Base-by-base conservation (phyloP, 2,329 filamentous ascomycete genomes). In the Hymenoscyphus fructigenus region DNA sequence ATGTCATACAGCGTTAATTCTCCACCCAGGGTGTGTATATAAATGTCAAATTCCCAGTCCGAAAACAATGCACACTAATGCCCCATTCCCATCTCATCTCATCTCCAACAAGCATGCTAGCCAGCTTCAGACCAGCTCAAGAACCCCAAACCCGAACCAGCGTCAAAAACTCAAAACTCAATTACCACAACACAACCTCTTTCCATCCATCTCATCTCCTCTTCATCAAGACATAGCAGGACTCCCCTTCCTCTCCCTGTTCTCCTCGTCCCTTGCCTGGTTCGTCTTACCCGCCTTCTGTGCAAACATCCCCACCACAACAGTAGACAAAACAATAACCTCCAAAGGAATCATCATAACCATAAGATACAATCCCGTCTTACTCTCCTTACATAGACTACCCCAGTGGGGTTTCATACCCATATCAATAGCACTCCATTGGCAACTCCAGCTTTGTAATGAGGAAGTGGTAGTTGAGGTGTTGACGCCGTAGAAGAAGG, bases 391-490 rank as follows among this genome's bases (percentile, higher is more conserved):
- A 76, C 86, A 89, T 59, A 89, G 75, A 0, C 80, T 81, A 17
- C 79, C 80, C 71, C 86, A 89, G 71, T 85, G 78, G 34, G 87
- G 85, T 67, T 81, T 76, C 41, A 77, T 72, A 17, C 71, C 70
- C 84, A 88, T 87, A 66, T 76, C 74, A n/a, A 87, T 77, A 26
- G 78, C 71, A 9, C 77, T 75, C 86, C 86, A 89, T 67, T 84
- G 84, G 75, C 86, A 89, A 50, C 81, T 84, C 86, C 86, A 89
- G 75, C 84, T 86, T 72, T 87, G 79, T 12, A 88, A 75, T 6
- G 84, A 85, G 72, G 86, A 84, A 65, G 78, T 77, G 9, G 78
- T 79, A 15, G 75, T 76, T 3, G 85, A 87, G 20, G 80, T 75
- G 69, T 87, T 84, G 74, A 85, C 79, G 62, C 79, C 79, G 71